These are phyloP conservation scores for Phytophthora chlamydospora DNA, from an alignment of 352 stramenopile genomes.

Conservation along the genomic window DNA sequence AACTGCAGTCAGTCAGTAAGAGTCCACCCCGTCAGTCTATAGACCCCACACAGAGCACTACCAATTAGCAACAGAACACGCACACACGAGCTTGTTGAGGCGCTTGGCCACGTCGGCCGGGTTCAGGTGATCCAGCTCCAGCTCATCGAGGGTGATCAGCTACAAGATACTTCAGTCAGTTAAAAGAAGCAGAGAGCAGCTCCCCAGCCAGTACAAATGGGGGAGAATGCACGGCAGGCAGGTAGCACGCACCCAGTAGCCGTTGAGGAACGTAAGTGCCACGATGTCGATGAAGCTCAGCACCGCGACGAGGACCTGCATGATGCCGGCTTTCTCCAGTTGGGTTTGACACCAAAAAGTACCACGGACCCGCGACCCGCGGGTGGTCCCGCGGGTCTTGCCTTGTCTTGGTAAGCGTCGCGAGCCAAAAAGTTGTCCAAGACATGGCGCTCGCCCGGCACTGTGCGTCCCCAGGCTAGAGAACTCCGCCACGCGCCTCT, in stretches of 20 bases:
- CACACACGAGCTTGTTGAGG: constrained; percentile 88
- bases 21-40: constrained; percentile 5
- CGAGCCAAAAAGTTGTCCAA: not conserved
- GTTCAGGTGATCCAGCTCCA: constrained; percentile 89
- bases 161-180: constrained; percentile 32
- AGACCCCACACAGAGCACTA: not conserved
- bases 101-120: constrained; percentile 83
- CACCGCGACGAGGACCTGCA: constrained; percentile 80
- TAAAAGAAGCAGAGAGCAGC: not conserved
- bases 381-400: constrained; percentile 3
- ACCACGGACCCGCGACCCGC: constrained; percentile 11
- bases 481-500: not conserved
- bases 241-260: constrained; percentile 73
- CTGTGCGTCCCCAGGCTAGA: constrained; percentile 40
- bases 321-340: constrained; percentile 31
- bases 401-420: constrained; percentile 19
- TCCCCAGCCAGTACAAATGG: not conserved
- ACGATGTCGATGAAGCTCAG: constrained; percentile 87
- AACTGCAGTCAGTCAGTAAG: constrained; percentile 37
- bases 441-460: constrained; percentile 59
- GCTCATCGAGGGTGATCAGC: constrained; percentile 86
- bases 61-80: constrained; percentile 13
- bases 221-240: not conserved
- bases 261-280: constrained; percentile 87
- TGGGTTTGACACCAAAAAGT: constrained; percentile 14